Percentiles rank a stretch among this genome's conserved stretches.
Conservation (phyloP, 1,284 basidiomycete species). For the Moesziomyces aphidis region DNA sequence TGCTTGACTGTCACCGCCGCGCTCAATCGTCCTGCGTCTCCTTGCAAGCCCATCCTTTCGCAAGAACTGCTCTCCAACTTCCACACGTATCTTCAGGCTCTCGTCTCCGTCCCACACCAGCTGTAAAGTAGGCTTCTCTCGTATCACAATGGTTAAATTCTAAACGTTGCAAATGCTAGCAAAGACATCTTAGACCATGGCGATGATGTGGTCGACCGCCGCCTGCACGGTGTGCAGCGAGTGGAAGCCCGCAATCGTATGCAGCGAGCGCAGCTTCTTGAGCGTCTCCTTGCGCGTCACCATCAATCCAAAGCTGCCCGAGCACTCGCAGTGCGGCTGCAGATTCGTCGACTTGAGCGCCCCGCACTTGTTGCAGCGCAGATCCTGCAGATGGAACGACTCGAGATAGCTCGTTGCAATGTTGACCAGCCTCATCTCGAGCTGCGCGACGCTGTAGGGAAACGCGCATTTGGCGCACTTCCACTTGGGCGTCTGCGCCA, state of each 20-base stretch:
- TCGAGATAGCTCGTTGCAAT: constrained; percentile 79
- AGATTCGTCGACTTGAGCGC: constrained; percentile 89
- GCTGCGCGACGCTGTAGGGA: constrained; percentile 85
- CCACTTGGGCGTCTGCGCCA: constrained; percentile 55
- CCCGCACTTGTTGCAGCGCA: constrained; percentile 82
- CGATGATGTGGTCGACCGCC: constrained; percentile 19
- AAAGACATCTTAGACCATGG: constrained; percentile 15
- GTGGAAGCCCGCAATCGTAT: constrained; percentile 55
- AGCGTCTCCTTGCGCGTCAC: constrained; percentile 55
- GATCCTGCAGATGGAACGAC: constrained; percentile 86
- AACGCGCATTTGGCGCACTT: constrained; percentile 76
- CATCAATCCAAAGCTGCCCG: constrained; percentile 72
- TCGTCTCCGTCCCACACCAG: no score
- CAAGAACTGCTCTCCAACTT: no score
- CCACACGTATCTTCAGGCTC: no score
- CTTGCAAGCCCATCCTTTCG: no score
- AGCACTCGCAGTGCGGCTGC: constrained; percentile 83
- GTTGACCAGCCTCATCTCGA: constrained; percentile 88
- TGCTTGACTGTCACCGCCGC: no score
- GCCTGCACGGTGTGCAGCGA: constrained; percentile 9
- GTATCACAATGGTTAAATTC: background rate
- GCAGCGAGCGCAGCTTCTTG: constrained; percentile 42
- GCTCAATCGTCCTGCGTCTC: no score
- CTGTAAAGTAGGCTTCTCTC: no score
- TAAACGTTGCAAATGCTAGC: background rate